phyloP scores from a whole-genome alignment of 1,284 basidiomycete genomes.

The Anthracocystis setariae region DNA sequence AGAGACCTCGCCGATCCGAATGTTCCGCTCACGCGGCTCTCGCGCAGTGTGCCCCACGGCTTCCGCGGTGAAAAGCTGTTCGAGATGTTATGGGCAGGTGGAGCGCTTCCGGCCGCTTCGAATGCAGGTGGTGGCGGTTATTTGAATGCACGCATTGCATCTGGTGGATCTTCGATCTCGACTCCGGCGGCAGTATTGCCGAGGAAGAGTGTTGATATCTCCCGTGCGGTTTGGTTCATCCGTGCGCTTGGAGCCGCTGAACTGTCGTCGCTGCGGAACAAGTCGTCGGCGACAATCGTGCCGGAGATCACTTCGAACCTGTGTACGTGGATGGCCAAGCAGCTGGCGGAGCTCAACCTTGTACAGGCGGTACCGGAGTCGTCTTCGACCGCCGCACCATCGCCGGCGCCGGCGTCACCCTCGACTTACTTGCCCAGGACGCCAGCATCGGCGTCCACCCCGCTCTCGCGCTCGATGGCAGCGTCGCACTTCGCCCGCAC shows the following conservation, averaged over 20 bases:
- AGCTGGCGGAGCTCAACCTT: constrained; percentile 78
- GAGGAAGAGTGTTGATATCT: constrained; percentile 77
- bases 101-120: constrained; percentile 25
- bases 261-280: constrained; percentile 70
- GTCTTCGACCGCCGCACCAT: constrained; percentile 35
- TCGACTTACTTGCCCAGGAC: constrained; percentile 25
- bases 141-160: constrained; percentile 14
- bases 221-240: constrained; percentile 93
- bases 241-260: constrained; percentile 94
- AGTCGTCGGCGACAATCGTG: constrained; percentile 75
- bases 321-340: constrained; percentile 87
- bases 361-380: constrained; percentile 32
- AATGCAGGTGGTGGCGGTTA: constrained; percentile 9
- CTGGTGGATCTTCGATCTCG: constrained; percentile 6
- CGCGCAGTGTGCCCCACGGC: constrained; percentile 88
- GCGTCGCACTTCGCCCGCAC: constrained; percentile 26
- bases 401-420: constrained; percentile 36
- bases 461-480: constrained; percentile 28
- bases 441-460: constrained; percentile 9
- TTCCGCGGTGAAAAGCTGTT: constrained; percentile 90
- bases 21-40: constrained; percentile 86
- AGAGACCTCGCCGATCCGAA: constrained; percentile 87
- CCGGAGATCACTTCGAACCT: constrained; percentile 88
- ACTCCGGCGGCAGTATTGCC: constrained; percentile 70
- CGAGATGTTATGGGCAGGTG: constrained; percentile 79